Evolutionary conservation across 1,139 yeast genomes (phyloP).

Genomic region (Insectozyma bohioensis): DNA sequence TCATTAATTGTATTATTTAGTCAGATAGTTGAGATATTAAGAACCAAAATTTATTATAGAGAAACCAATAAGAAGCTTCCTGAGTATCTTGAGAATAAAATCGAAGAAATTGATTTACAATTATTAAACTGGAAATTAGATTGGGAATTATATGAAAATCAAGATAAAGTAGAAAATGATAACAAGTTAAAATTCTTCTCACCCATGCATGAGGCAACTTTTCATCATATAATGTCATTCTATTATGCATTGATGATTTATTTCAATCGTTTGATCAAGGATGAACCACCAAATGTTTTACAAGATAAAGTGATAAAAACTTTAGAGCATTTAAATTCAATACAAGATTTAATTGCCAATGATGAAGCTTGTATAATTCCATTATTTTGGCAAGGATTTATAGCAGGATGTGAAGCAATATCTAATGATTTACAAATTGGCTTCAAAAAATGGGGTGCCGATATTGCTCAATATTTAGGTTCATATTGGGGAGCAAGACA

Average conservation of each 20-base stretch:
- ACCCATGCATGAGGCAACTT: constrained; percentile 70
- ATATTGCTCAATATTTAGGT: constrained; percentile 71
- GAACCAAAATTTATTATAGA: constrained; percentile 58
- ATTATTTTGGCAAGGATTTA: constrained; percentile 84
- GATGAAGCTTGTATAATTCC: constrained; percentile 67
- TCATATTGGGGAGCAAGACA: constrained; percentile 86
- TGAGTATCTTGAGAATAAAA: constrained; percentile 42
- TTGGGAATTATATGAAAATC: constrained; percentile 44
- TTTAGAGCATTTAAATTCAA: constrained; percentile 61
- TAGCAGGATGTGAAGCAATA: constrained; percentile 83
- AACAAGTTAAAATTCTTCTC: constrained; percentile 37
- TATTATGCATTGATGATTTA: constrained; percentile 75
- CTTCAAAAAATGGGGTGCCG: constrained; percentile 80
- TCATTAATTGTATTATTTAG: constrained; percentile 71
- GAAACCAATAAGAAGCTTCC: constrained; percentile 34
- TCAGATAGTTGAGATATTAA: constrained; percentile 63
- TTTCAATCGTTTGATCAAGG: constrained; percentile 65
- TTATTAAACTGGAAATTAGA: constrained; percentile 68
- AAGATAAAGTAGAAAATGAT: constrained; percentile 9
- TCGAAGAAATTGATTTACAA: constrained; percentile 49
- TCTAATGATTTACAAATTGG: constrained; percentile 59
- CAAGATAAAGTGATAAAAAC: constrained; percentile 64
- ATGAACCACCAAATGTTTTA: constrained; percentile 48
- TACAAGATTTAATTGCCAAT: constrained; percentile 57
- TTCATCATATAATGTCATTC: constrained; percentile 80